Base-by-base conservation (phyloP, 257 asterid genomes). In the Solanum chaucha region DNA sequence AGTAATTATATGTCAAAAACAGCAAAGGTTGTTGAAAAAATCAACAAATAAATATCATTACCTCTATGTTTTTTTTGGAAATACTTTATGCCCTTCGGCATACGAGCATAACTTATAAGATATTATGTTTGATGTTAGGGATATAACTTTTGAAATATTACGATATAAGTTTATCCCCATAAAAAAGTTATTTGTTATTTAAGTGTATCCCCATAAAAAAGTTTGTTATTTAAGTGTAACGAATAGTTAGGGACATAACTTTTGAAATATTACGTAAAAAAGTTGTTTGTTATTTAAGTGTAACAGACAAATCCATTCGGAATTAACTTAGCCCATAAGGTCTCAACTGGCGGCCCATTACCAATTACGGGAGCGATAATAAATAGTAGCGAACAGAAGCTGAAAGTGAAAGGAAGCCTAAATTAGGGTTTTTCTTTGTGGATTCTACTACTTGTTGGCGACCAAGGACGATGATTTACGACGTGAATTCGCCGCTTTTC, bases 401-500 rank as follows among this genome's bases (percentile, higher is more conserved):
- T 77, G 55, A 83, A 11, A 40, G 22, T 35, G 22, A 83, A 14
- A 0, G 28, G 28, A 28, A 28, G 28, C 28, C 1, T 28, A 28
- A 28, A 68, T 85, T 85, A 85, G 87, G 87, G 82, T 40, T 78
- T 80, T 84, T 89, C 11, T 2, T 38, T 28, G 28, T 28, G 28
- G 28, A 84, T 28, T 58, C 9, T 10, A 36, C 2, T 6, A 20
- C 6, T 38, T 38, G 32, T 26, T 19, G 40, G 8, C 72, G 36
- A 59, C 19, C 85, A 28, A 26, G 81, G 34, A 89, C 24, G 41
- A 91, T 91, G 93, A 91, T 91, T 85, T 91, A 91, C 91, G 93
- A 91, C 91, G 93, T 87, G 70, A 91, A 87, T n/a, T 91, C 92
- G 71, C 92, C 93, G 12, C 93, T 91, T 75, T 91, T 91, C 91